Evolutionary conservation across 2,329 filamentous ascomycete species (phyloP).

Genomic region (Simplicillium aogashimaense): DNA sequence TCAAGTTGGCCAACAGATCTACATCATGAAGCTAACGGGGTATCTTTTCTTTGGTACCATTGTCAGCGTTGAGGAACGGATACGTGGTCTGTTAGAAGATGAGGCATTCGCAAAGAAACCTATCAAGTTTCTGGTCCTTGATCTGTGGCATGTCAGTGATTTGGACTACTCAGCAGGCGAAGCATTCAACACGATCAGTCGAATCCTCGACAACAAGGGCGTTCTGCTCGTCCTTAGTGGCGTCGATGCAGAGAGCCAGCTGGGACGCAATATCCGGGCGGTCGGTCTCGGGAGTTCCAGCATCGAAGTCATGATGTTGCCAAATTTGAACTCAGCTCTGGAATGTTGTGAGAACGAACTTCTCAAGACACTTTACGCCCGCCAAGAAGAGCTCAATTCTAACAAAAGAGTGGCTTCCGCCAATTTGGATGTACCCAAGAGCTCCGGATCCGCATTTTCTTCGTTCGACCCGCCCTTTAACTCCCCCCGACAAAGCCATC

Average conservation of each 20-base stretch:
- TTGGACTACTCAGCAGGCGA: conserved; percentile 95
- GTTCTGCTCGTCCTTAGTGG: conserved; percentile 79
- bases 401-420: conserved; percentile 30
- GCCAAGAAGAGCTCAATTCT: conserved; percentile 49
- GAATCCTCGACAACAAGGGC: conserved; percentile 65
- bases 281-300: conserved; percentile 71
- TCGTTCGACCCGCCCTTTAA: conserved; percentile 43
- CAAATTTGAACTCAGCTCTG: conserved; percentile 83
- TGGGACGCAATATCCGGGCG: conserved; percentile 71
- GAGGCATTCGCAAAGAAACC: conserved; percentile 67
- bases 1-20: conserved; percentile 78
- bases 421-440: conserved; percentile 37
- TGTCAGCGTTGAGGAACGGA: conserved; percentile 84
- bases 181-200: conserved; percentile 85
- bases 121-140: conserved; percentile 82
- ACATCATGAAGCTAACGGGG: conserved; percentile 82
- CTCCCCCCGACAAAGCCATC: conserved; percentile 70
- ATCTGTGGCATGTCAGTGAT: conserved; percentile 81
- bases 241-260: conserved; percentile 62
- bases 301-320: conserved; percentile 69
- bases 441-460: conserved; percentile 17
- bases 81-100: conserved; percentile 73
- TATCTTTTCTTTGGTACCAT: conserved; percentile 99
- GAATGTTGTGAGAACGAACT: conserved; percentile 94
- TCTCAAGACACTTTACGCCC: conserved; percentile 67